Conservation (phyloP, 2,329 filamentous ascomycete genomes). For the Penicillium brasilianum region DNA sequence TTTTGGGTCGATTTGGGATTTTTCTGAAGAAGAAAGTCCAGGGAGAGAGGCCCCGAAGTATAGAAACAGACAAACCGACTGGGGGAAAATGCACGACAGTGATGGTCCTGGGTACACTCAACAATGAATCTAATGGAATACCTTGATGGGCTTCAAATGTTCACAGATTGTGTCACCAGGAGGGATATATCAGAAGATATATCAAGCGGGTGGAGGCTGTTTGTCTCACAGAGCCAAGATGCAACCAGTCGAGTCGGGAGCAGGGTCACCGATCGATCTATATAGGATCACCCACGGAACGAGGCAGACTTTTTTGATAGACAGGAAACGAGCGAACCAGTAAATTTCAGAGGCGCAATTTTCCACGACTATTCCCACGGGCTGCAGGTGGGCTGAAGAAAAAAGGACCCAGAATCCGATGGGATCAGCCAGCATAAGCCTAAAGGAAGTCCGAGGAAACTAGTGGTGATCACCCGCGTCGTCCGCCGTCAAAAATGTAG, state of each 20-base stretch:
- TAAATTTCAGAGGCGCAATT: not conserved
- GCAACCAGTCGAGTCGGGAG: not conserved
- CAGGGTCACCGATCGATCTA: slow-evolving; percentile 4
- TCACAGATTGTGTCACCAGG: not conserved
- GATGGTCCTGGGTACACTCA: not conserved
- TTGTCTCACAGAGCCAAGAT: not conserved
- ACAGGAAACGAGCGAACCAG: not conserved
- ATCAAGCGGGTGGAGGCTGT: not conserved
- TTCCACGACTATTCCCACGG: slow-evolving; percentile 1
- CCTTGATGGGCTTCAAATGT: not conserved
- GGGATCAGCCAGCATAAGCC: not conserved
- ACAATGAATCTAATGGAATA: not conserved
- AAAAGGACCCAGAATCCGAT: not conserved
- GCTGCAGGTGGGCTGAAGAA: slow-evolving; percentile 7
- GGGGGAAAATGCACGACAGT: not conserved
- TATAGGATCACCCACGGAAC: slow-evolving; percentile 5
- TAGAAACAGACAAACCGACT: not conserved
- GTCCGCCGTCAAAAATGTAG: slow-evolving; percentile 1
- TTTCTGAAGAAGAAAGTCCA: not conserved
- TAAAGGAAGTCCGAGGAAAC: not conserved
- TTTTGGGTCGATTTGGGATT: slow-evolving; percentile 1
- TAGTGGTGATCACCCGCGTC: slow-evolving; percentile 11
- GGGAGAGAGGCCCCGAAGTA: not conserved
- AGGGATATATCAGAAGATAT: not conserved
- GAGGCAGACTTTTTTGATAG: slow-evolving; percentile 1